Evolutionary conservation across 2,329 filamentous ascomycete genomes (phyloP).

Genomic region (Boeremia exigua): DNA sequence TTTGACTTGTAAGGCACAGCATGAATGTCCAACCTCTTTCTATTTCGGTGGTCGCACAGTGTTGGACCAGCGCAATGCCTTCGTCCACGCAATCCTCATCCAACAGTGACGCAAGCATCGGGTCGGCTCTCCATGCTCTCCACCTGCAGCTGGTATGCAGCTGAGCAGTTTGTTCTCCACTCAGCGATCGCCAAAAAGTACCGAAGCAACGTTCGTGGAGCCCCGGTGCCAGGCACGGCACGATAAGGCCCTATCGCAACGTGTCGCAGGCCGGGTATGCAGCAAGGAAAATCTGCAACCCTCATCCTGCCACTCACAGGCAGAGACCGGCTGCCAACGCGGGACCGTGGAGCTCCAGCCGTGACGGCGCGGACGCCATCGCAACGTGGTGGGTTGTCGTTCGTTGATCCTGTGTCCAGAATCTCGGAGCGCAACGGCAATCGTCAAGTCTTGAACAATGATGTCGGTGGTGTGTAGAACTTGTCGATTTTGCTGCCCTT

Average conservation of each 20-base stretch:
- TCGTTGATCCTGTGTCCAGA: conserved; percentile 21
- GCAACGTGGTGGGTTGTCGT: conserved; percentile 29
- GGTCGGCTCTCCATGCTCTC: conserved; percentile 15
- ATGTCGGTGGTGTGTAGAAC: conserved; percentile 10
- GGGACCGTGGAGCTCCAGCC: conserved; percentile 15
- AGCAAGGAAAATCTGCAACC: conserved; percentile 25
- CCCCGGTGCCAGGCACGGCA: conserved; percentile 25
- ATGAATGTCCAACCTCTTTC: background rate
- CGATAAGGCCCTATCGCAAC: conserved; percentile 34
- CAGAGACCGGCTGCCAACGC: conserved; percentile 5
- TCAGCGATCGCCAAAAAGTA: conserved; percentile 21
- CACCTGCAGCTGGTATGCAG: conserved; percentile 21
- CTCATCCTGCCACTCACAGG: conserved; percentile 20
- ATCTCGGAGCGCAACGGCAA: conserved; percentile 16
- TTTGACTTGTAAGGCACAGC: background rate
- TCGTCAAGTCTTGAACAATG: conserved; percentile 7
- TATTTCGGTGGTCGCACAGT: conserved; percentile 1
- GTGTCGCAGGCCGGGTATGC: conserved; percentile 26
- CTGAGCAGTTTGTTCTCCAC: conserved; percentile 27
- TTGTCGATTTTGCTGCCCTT: background rate
- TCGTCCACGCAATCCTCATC: conserved; percentile 1
- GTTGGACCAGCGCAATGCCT: conserved; percentile 6
- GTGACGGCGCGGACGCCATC: conserved; percentile 18
- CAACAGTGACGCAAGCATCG: conserved; percentile 26
- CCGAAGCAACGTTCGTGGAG: conserved; percentile 31